A percentile compares a stretch with the other conserved stretches of the same genome.
Conservation (phyloP, 306 rosid species). For the Vigna reflexopilosa region DNA sequence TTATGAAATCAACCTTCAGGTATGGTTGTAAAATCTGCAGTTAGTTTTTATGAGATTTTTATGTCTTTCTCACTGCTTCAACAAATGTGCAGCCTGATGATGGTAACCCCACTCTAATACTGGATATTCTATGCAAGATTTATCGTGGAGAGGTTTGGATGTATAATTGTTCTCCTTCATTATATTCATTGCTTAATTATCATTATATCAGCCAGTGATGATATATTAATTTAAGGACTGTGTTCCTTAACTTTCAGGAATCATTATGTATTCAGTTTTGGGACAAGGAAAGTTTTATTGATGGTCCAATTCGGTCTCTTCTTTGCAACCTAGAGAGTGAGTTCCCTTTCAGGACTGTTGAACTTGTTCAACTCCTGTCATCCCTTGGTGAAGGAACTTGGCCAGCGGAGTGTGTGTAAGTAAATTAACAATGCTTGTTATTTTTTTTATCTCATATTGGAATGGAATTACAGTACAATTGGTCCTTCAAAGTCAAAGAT, state of each 20-base stretch:
- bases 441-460: slow-evolving; percentile 35
- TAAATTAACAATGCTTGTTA: slow-evolving; percentile 42
- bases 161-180: slow-evolving; percentile 50
- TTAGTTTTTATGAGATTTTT: slow-evolving; percentile 34
- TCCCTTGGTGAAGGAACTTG: slow-evolving; percentile 94
- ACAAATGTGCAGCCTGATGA: slow-evolving; percentile 70
- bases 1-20: slow-evolving; percentile 90
- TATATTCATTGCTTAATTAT: slow-evolving; percentile 39
- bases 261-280: slow-evolving; percentile 94
- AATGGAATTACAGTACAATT: slow-evolving; percentile 35
- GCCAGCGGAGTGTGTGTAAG: slow-evolving; percentile 98
- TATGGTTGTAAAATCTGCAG: slow-evolving; percentile 46
- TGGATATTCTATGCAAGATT: slow-evolving; percentile 89
- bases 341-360: slow-evolving; percentile 78
- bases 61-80: slow-evolving; percentile 49
- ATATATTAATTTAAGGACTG: slow-evolving; percentile 37
- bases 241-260: slow-evolving; percentile 70
- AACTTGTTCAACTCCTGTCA: slow-evolving; percentile 76
- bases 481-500: slow-evolving; percentile 19
- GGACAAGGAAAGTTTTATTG: slow-evolving; percentile 90
- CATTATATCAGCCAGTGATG: slow-evolving; percentile 37
- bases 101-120: slow-evolving; percentile 59
- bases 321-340: slow-evolving; percentile 85
- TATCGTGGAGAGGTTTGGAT: slow-evolving; percentile 96
- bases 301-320: slow-evolving; percentile 86